Evolutionary conservation across 495 filamentous ascomycete species (phyloP), one percentile per base, ranked within the genome.

Genomic region (Podospora anserina): DNA sequence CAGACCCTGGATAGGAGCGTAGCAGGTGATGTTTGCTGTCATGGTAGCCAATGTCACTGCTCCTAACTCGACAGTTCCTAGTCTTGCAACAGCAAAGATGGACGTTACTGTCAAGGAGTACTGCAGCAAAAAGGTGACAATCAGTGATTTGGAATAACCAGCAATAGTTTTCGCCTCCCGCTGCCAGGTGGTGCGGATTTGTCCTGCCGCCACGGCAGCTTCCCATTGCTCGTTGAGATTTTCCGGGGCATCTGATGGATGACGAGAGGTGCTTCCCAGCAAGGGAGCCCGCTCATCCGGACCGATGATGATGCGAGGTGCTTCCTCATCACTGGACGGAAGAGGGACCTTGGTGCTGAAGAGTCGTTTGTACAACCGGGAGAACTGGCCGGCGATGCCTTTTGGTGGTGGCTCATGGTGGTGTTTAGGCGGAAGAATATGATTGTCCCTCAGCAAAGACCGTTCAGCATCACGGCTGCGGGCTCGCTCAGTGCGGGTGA

Each of bases 161-260:
- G 77, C 76, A 32, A 86, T 79, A 0, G 91, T 90, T 75, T 90
- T 89, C 5, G 89, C 85, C 81, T 97, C 93, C 67, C 92, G 87
- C 74, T 88, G 88, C 91, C 92, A 96, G 2, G 92, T 93, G 4
- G 93, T 97, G 64, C 90, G 87, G 69, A 96, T 93, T 69, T 84
- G 81, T 2, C 91, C 92, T 2, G 88, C 85, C 0, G 85, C 82
- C 18, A 95, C 91, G 2, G 92, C 92, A 54, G 90, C 90, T 64
- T 93, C 90, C 92, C 92, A 97, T 78, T 91, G 89, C 59, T 84
- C 76, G 69, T 85, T 79, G 53, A 84, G 66, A 32, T 79, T 74
- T 54, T 81, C 82, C 39, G 71, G 67, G 7, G 68, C 63, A 9
- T 67, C n/a, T 5, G 54, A 66, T 20, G 63, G 19, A 19, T 62